Base-by-base conservation (phyloP, 2,329 filamentous ascomycete species). In the Beauveria pseudobassiana region DNA sequence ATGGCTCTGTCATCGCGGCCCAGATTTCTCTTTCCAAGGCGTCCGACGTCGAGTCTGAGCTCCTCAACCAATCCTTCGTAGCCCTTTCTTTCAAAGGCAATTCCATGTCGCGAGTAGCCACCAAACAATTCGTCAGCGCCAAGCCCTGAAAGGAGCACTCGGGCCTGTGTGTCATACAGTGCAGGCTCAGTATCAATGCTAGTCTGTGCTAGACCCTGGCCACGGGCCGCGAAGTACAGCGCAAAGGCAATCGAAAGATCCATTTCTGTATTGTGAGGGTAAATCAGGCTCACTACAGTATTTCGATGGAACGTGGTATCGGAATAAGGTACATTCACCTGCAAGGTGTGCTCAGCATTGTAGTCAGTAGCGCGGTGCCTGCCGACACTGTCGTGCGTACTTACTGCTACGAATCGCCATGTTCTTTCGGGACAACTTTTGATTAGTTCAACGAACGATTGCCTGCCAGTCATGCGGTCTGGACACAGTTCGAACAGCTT, bases 211-310 rank as follows among this genome's bases (percentile, higher is more conserved):
- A 72, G 66, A 0, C 88, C 91, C 56, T 77, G 73, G 1, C 92
- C 93, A 45, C 91, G 84, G 0, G 93, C 87, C 6, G 95, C 92
- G 76, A 99, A 99, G 73, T 97, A 98, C n/a, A 99, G 80, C 0
- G 95, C 95, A 67, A 84, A 88, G 0, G 90, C 89, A 68, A 99
- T 99, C 3, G 95, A 99, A 1, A 99, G 80, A 69, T 99, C 95
- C 95, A 99, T 99, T 74, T 99, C 95, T 0, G 95, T 99, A 67
- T 96, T 93, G 74, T 99, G 95, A 0, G 95, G 95, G 67, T 89
- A 82, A 72, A 99, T 97, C 20, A 99, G 79, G 2, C 84, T 81
- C 43, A 93, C 82, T 22, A 99, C 83, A 28, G 81, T 81, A 3
- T 81, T 69, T 64, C 90, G 85, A 68, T 96, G 89, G 2, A 81